These are phyloP conservation scores for Vitis labrusca DNA, from an alignment of 164 flowering plant species.

Conservation along the genomic window DNA sequence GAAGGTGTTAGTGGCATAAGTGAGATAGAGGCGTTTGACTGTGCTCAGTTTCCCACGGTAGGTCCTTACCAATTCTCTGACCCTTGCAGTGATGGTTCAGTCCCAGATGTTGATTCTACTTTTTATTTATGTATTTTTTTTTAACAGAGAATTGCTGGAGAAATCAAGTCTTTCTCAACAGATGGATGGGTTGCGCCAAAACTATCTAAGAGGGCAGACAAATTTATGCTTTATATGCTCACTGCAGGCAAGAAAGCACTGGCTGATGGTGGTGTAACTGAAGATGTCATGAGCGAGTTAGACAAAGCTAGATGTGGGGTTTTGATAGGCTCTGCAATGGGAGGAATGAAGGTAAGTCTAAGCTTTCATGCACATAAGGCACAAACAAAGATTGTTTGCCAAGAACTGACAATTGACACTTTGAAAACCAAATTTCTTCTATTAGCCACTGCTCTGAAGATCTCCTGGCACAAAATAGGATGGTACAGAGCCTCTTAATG, in stretches of 20 bases:
- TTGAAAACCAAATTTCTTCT: no score
- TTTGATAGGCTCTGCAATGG: constrained; percentile 95
- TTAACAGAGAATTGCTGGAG: constrained; percentile 92
- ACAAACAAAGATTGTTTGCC: no score
- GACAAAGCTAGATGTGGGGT: constrained; percentile 86
- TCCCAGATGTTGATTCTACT: neutral
- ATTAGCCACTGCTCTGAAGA: neutral
- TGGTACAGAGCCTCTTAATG: neutral
- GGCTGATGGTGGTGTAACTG: constrained; percentile 84
- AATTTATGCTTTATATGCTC: constrained; percentile 93
- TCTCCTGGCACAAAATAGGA: neutral
- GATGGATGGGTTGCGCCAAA: constrained; percentile 98
- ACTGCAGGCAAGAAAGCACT: constrained; percentile 97
- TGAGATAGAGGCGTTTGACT: constrained; percentile 92
- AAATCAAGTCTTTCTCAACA: constrained; percentile 86
- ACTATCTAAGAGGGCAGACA: constrained; percentile 87
- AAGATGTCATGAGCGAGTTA: constrained; percentile 64
- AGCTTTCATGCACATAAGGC: neutral
- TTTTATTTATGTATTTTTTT: constrained; percentile 1
- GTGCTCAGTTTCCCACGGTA: constrained; percentile 88
- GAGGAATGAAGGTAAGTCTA: constrained; percentile 88
- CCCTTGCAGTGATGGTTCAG: neutral
- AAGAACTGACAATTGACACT: no score
- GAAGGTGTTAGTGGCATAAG: constrained; percentile 94
- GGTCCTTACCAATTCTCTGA: neutral